Conservation (phyloP, 2,329 filamentous ascomycete genomes). For the Fusarium mundagurra region DNA sequence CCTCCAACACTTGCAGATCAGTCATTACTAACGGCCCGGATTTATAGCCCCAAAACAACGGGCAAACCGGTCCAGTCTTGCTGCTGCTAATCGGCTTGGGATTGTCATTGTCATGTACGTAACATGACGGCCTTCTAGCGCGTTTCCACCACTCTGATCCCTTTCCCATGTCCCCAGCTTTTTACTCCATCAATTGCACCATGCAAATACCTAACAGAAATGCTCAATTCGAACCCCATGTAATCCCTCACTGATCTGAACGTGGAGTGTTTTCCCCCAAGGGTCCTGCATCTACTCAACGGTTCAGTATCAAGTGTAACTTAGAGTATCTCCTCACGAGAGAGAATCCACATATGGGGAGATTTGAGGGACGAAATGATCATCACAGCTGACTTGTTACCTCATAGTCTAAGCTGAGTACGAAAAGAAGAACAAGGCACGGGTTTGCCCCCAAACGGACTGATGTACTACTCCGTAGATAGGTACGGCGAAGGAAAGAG, state of each 20-base stretch:
- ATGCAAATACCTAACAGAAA: conserved; percentile 25
- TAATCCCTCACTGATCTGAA: not conserved
- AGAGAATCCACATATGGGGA: not conserved
- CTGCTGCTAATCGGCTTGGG: not conserved
- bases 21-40: conserved; percentile 30
- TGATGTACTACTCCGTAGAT: not conserved
- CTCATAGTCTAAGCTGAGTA: not conserved
- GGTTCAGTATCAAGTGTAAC: not conserved
- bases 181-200: conserved; percentile 29
- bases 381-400: not conserved
- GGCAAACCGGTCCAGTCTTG: conserved; percentile 20
- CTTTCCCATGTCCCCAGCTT: conserved; percentile 22
- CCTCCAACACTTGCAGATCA: too few relatives aligned
- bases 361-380: conserved; percentile 3
- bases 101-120: conserved; percentile 29
- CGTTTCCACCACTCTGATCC: conserved; percentile 7
- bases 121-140: conserved; percentile 37
- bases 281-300: not conserved
- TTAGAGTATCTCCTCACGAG: not conserved
- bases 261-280: not conserved
- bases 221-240: not conserved
- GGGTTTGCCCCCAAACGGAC: conserved; percentile 21
- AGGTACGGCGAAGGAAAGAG: conserved; percentile 7
- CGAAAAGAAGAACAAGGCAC: conserved; percentile 9
- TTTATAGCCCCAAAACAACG: conserved; percentile 23